Evolutionary conservation across 176 grass and related monocot species (phyloP).

Genomic region (Panicum miliaceum): DNA sequence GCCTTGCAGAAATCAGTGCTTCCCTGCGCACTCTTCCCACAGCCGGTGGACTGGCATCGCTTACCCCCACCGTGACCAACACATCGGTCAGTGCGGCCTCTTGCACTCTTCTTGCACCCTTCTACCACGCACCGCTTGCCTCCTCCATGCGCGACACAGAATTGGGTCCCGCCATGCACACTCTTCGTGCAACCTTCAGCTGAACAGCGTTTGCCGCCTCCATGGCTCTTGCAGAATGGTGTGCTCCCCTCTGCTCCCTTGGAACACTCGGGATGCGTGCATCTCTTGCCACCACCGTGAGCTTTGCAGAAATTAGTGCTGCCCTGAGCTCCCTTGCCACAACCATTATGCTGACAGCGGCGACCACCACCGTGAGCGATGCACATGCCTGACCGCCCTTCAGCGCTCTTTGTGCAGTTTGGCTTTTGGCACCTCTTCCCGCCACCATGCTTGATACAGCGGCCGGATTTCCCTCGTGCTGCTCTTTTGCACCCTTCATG

Average conservation of each 20-base stretch:
- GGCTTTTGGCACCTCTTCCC: constrained; percentile 76
- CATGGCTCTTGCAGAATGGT: constrained; percentile 80
- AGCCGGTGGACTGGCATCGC: constrained; percentile 59
- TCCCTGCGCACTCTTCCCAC: constrained; percentile 81
- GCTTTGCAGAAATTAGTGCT: constrained; percentile 78
- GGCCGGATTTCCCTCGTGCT: constrained; percentile 77
- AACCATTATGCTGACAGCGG: constrained; percentile 61
- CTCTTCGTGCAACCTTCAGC: constrained; percentile 67
- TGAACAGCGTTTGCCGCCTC: constrained; percentile 83
- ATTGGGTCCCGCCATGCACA: constrained; percentile 80
- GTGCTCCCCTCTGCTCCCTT: constrained; percentile 94
- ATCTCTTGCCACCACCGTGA: constrained; percentile 86
- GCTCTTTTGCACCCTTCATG: constrained; percentile 61
- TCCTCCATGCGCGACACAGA: constrained; percentile 84
- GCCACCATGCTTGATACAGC: constrained; percentile 85
- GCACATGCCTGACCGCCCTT: constrained; percentile 80
- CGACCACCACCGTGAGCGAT: constrained; percentile 83
- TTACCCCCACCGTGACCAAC: constrained; percentile 92
- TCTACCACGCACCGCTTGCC: constrained; percentile 73
- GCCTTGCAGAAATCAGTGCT: constrained; percentile 89
- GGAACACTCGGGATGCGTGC: constrained; percentile 54
- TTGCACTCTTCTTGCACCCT: constrained; percentile 76
- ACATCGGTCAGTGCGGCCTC: constrained; percentile 71
- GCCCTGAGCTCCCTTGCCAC: constrained; percentile 81
- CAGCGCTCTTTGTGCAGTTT: constrained; percentile 73